These are phyloP conservation scores for Rhododendron molle DNA, from an alignment of 148 eudicot species.

Conservation along the genomic window DNA sequence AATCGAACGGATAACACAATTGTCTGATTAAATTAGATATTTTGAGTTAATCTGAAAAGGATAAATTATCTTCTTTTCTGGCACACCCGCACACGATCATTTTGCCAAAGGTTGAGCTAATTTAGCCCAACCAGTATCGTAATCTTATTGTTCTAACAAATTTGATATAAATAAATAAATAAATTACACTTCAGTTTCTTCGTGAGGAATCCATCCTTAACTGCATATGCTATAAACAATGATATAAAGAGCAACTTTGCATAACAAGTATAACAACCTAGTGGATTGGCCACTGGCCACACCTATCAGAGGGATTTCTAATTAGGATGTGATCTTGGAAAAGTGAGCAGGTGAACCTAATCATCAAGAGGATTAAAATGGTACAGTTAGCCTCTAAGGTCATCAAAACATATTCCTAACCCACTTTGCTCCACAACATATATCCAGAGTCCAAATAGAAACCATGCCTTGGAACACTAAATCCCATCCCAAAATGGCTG, in stretches of 20 bases:
- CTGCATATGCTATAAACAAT: not conserved
- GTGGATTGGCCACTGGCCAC: slow-evolving; percentile 6
- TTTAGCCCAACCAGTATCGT: too few relatives aligned
- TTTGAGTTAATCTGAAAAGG: too few relatives aligned
- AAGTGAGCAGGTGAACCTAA: slow-evolving; percentile 38
- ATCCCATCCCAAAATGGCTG: slow-evolving; percentile 37
- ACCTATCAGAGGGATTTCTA: not conserved
- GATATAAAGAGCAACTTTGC: not conserved
- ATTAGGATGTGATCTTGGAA: slow-evolving; percentile 1
- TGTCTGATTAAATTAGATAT: too few relatives aligned
- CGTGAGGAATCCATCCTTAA: not conserved
- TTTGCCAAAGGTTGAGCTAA: too few relatives aligned
- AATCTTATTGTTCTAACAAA: too few relatives aligned
- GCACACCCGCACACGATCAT: too few relatives aligned
- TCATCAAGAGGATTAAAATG: slow-evolving; percentile 18
- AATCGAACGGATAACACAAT: too few relatives aligned
- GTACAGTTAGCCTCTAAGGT: slow-evolving; percentile 19
- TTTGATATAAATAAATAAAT: too few relatives aligned
- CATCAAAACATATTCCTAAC: slow-evolving; percentile 22
- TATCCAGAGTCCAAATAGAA: not conserved
- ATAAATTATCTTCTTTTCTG: too few relatives aligned
- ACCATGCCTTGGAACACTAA: not conserved
- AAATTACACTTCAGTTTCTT: not conserved
- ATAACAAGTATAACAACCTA: not conserved
- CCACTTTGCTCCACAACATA: slow-evolving; percentile 19